Conservation (phyloP, 345 rosid genomes). For the Eucalyptus pauciflora region DNA sequence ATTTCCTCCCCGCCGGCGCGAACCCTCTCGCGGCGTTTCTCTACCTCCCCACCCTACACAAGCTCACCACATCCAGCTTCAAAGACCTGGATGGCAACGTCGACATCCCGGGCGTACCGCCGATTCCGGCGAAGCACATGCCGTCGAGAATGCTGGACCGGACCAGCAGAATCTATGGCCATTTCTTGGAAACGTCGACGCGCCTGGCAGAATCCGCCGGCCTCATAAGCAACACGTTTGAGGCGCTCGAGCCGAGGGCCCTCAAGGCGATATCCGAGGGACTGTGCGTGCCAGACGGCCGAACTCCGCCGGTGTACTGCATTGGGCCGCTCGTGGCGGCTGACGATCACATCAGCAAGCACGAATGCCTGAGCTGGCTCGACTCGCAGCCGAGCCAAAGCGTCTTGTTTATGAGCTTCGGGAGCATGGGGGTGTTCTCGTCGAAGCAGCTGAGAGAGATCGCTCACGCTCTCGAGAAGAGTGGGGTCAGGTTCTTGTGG, state of each 20-base stretch:
- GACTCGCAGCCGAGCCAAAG: slow-evolving; percentile 11
- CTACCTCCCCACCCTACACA: background rate
- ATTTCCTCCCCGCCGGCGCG: slow-evolving; percentile 1
- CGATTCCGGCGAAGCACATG: slow-evolving; percentile 3
- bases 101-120: slow-evolving; percentile 16
- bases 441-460: slow-evolving; percentile 19
- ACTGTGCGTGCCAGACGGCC: background rate
- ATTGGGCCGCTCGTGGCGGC: slow-evolving; percentile 13
- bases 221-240: slow-evolving; percentile 14
- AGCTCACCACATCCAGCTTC: background rate
- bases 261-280: slow-evolving; percentile 11
- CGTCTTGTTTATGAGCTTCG: slow-evolving; percentile 21
- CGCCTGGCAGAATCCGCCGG: background rate
- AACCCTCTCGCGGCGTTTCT: background rate
- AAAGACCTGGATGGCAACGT: background rate
- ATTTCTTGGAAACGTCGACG: background rate
- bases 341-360: background rate
- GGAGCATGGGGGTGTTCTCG: slow-evolving; percentile 15
- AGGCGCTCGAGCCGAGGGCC: slow-evolving; percentile 2
- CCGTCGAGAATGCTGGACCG: slow-evolving; percentile 3
- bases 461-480: slow-evolving; percentile 21
- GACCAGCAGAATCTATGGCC: background rate
- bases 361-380: slow-evolving; percentile 12
- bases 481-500: slow-evolving; percentile 27
- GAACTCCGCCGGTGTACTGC: slow-evolving; percentile 16